These are phyloP conservation scores for Gloeopeniophorella convolvens DNA, from an alignment of 768 basidiomycete genomes.

Conservation along the genomic window DNA sequence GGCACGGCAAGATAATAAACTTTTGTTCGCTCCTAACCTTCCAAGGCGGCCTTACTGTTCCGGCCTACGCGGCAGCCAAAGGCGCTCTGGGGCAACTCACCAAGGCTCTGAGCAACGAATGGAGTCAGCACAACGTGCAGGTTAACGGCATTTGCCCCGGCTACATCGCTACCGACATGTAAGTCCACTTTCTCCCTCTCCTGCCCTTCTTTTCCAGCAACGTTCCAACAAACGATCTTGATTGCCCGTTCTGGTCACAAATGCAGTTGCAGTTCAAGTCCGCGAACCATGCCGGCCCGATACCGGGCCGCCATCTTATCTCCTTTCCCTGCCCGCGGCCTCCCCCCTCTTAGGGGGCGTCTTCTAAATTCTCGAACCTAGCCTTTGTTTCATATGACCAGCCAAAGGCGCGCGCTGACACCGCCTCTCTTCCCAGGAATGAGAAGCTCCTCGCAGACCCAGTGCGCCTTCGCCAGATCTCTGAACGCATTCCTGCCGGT, in stretches of 20 bases:
- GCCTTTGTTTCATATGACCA: slow-evolving; percentile 13
- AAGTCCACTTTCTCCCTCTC: slow-evolving; percentile 23
- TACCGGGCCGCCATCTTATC: slow-evolving; percentile 19
- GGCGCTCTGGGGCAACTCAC: slow-evolving; percentile 81
- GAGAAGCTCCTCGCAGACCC: slow-evolving; percentile 57
- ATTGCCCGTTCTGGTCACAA: slow-evolving; percentile 6
- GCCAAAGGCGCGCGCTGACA: slow-evolving; percentile 4
- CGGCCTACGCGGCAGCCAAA: slow-evolving; percentile 90
- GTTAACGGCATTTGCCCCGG: slow-evolving; percentile 87
- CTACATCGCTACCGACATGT: slow-evolving; percentile 89
- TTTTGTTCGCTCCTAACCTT: slow-evolving; percentile 34
- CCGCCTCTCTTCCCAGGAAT: slow-evolving; percentile 41
- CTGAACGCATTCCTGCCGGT: slow-evolving; percentile 62
- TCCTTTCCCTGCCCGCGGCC: background rate
- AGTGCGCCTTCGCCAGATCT: slow-evolving; percentile 55
- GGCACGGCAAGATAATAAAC: slow-evolving; percentile 68
- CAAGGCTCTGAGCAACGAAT: slow-evolving; percentile 90
- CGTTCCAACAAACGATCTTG: slow-evolving; percentile 8
- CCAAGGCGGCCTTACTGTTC: slow-evolving; percentile 63
- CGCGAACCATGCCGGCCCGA: slow-evolving; percentile 14
- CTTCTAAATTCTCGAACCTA: slow-evolving; percentile 5
- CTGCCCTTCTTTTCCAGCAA: slow-evolving; percentile 1
- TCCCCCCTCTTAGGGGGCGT: background rate
- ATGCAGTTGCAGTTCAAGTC: background rate
- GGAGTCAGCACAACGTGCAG: slow-evolving; percentile 82